Conservation (phyloP, 2,329 filamentous ascomycete species). For the Pseudogymnoascus sp. region DNA sequence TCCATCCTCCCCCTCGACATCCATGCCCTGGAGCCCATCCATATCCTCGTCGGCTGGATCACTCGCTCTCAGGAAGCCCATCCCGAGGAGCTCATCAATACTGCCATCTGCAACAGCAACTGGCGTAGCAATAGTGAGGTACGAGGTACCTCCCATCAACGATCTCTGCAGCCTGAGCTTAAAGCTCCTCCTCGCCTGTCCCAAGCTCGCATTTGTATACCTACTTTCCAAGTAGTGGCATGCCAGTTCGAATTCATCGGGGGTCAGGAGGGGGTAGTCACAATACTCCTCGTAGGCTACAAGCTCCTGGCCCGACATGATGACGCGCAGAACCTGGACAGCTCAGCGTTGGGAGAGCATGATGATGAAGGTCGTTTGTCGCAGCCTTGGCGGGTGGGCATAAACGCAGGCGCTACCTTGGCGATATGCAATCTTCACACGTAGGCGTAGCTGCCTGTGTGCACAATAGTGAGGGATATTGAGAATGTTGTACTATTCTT, state of each 20-base stretch:
- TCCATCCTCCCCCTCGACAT: constrained; percentile 21
- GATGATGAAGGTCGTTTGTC: neutral
- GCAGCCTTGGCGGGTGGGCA: neutral
- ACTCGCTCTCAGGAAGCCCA: constrained; percentile 17
- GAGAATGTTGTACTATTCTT: neutral
- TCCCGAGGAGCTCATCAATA: constrained; percentile 23
- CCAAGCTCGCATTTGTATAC: constrained; percentile 51
- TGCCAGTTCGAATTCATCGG: constrained; percentile 55
- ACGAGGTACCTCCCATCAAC: constrained; percentile 22
- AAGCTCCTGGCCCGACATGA: constrained; percentile 5
- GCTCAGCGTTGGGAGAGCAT: constrained; percentile 1
- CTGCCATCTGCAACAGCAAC: constrained; percentile 22
- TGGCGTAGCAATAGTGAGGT: constrained; percentile 26
- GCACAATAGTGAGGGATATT: neutral
- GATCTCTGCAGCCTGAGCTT: constrained; percentile 41
- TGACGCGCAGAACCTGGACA: neutral
- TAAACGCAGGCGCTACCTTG: neutral
- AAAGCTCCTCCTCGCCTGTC: constrained; percentile 45
- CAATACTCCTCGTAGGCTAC: constrained; percentile 22
- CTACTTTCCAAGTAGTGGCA: constrained; percentile 54
- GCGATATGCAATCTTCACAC: neutral
- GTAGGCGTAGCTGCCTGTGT: neutral
- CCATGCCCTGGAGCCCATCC: constrained; percentile 15
- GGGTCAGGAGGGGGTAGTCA: constrained; percentile 52
- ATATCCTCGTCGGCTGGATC: constrained; percentile 13